phyloP scores from a whole-genome alignment of 345 rosid genomes.

The Firmiana major region DNA sequence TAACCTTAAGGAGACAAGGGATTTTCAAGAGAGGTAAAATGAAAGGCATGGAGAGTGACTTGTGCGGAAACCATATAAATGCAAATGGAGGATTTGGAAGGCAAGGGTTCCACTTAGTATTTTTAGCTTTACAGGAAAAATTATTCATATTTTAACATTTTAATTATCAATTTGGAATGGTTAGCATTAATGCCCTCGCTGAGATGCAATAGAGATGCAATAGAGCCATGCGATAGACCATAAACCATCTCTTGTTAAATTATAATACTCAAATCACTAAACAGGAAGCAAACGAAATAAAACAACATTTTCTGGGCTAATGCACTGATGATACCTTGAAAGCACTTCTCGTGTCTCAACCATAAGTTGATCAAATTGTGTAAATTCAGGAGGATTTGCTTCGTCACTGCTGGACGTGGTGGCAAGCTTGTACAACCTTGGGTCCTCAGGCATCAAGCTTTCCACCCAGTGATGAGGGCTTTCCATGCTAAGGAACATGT shows the following conservation, averaged over 20 bases:
- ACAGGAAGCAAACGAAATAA: neutral
- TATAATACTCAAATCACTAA: neutral
- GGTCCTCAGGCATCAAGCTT: constrained; percentile 67
- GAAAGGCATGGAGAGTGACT: neutral
- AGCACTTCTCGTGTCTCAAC: constrained; percentile 72
- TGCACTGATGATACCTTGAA: constrained; percentile 49
- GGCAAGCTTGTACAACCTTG: constrained; percentile 30
- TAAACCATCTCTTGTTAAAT: neutral
- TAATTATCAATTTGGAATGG: too few species aligned
- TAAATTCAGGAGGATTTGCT: constrained; percentile 25
- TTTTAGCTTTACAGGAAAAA: neutral
- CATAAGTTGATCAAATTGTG: constrained; percentile 77
- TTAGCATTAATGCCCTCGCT: too few species aligned
- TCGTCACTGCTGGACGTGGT: constrained; percentile 30
- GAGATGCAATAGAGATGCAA: neutral
- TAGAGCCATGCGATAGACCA: constrained; percentile 6
- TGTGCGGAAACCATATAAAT: neutral
- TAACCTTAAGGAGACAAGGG: neutral
- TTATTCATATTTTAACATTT: neutral
- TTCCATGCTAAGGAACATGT: constrained; percentile 70
- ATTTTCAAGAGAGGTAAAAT: neutral
- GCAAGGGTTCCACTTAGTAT: neutral
- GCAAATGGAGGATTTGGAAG: neutral
- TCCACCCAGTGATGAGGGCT: constrained; percentile 79
- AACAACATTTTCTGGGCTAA: neutral